A percentile compares a stretch with the other conserved stretches of the same genome.
These are phyloP conservation scores for Nicotiana tomentosiformis DNA, from an alignment of 257 asterid species.

Conservation along the genomic window DNA sequence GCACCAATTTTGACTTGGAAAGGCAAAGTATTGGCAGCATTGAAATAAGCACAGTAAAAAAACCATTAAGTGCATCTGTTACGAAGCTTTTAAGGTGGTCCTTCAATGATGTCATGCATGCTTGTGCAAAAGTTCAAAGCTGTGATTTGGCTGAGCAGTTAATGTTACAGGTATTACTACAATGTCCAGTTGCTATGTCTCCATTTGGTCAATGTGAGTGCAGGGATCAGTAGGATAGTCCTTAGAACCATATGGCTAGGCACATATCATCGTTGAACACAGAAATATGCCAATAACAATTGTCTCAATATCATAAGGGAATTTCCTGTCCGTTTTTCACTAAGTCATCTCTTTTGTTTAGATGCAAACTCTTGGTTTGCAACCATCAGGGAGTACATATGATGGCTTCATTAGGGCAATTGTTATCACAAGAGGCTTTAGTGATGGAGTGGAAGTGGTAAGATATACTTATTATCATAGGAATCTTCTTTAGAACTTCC, in stretches of 20 bases:
- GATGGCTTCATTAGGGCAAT: constrained; percentile 62
- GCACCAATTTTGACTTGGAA: constrained; percentile 12
- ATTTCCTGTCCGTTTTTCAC: background rate
- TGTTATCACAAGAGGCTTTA: constrained; percentile 44
- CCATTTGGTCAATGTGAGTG: background rate
- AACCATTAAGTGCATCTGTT: constrained; percentile 33
- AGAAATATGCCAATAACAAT: background rate
- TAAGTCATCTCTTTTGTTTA: constrained; percentile 25
- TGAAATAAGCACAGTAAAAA: constrained; percentile 23
- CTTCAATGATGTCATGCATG: constrained; percentile 54
- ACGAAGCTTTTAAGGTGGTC: constrained; percentile 57
- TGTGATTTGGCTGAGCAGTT: constrained; percentile 56
- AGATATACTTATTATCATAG: constrained; percentile 12
- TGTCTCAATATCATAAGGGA: background rate
- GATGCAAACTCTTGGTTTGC: constrained; percentile 83
- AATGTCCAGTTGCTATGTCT: background rate
- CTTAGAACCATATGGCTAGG: background rate
- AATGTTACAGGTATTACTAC: constrained; percentile 57
- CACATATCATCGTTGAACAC: background rate
- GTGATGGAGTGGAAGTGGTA: constrained; percentile 71
- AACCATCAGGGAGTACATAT: constrained; percentile 55
- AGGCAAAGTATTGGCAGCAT: constrained; percentile 19
- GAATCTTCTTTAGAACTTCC: background rate
- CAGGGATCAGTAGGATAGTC: background rate
- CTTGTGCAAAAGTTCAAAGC: constrained; percentile 54